phyloP scores from a whole-genome alignment of 768 basidiomycete genomes.

The Botryobasidium botryosum region DNA sequence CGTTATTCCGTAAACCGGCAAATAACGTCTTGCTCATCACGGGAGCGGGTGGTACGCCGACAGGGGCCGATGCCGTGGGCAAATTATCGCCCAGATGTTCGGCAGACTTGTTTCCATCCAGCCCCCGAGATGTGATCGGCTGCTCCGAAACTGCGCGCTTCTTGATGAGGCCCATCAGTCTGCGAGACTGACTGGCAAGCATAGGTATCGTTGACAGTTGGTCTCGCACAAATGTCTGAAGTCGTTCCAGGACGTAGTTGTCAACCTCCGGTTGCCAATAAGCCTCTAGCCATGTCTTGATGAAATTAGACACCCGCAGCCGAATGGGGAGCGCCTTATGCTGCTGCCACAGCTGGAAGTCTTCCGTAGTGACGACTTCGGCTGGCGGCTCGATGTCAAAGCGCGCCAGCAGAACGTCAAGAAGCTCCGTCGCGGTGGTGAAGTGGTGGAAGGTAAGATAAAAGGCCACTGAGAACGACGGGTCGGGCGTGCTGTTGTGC shows the following conservation, averaged over 20 bases:
- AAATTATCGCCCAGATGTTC: background rate
- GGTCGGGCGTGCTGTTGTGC: slow-evolving; percentile 78
- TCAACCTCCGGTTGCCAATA: slow-evolving; percentile 77
- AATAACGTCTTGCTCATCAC: slow-evolving; percentile 69
- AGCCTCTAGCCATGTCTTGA: slow-evolving; percentile 86
- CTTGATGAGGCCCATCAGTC: background rate
- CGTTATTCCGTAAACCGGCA: slow-evolving; percentile 44
- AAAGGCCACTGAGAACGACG: slow-evolving; percentile 75
- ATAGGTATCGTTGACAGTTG: background rate
- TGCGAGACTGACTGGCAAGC: background rate
- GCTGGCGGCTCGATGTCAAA: slow-evolving; percentile 59
- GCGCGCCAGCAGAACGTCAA: slow-evolving; percentile 59
- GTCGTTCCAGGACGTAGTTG: slow-evolving; percentile 30
- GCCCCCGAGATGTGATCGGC: no score
- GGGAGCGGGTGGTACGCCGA: slow-evolving; percentile 44
- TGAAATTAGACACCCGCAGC: slow-evolving; percentile 76
- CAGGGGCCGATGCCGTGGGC: background rate
- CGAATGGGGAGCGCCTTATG: slow-evolving; percentile 81
- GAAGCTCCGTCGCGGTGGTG: slow-evolving; percentile 57
- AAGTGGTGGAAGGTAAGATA: slow-evolving; percentile 93
- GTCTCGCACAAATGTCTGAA: slow-evolving; percentile 12
- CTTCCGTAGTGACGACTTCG: slow-evolving; percentile 34
- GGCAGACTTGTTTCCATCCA: no score
- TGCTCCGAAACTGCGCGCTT: no score
- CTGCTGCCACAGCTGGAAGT: slow-evolving; percentile 63